A percentile compares a stretch with the other conserved stretches of the same genome.
Conservation (phyloP, 2,329 filamentous ascomycete genomes). For the Stachybotrys elegans region DNA sequence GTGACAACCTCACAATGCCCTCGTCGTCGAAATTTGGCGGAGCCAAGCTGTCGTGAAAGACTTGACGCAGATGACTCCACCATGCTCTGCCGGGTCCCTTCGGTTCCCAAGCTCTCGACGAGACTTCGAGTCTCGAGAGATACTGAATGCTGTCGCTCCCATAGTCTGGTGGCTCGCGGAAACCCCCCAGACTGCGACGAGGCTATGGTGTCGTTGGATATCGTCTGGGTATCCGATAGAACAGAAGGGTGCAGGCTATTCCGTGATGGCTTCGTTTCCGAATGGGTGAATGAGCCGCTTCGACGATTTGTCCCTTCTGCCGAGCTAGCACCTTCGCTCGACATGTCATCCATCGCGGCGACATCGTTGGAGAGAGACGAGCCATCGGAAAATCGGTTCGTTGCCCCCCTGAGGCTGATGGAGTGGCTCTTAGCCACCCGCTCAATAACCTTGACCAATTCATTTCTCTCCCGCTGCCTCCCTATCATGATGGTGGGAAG, state of each 20-base stretch:
- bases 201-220: constrained; percentile 41
- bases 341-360: constrained; percentile 44
- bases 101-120: constrained; percentile 37
- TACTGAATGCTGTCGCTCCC: constrained; percentile 49
- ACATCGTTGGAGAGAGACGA: constrained; percentile 49
- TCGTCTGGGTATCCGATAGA: constrained; percentile 33
- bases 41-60: constrained; percentile 49
- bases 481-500: constrained; percentile 80
- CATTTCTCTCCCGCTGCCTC: constrained; percentile 64
- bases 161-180: constrained; percentile 35
- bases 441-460: constrained; percentile 70
- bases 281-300: constrained; percentile 45
- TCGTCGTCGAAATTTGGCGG: constrained; percentile 53
- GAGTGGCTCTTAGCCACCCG: constrained; percentile 65
- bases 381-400: constrained; percentile 45
- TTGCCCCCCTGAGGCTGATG: constrained; percentile 34
- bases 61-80: constrained; percentile 43
- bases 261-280: constrained; percentile 34
- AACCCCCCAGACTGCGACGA: constrained; percentile 36
- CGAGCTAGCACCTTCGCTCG: constrained; percentile 58
- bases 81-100: constrained; percentile 36
- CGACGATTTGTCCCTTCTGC: constrained; percentile 44
- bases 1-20: constrained; percentile 61
- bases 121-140: constrained; percentile 43
- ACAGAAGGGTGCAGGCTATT: constrained; percentile 35